phyloP scores from a whole-genome alignment of 805 yeast species.

The Candida boidinii region DNA sequence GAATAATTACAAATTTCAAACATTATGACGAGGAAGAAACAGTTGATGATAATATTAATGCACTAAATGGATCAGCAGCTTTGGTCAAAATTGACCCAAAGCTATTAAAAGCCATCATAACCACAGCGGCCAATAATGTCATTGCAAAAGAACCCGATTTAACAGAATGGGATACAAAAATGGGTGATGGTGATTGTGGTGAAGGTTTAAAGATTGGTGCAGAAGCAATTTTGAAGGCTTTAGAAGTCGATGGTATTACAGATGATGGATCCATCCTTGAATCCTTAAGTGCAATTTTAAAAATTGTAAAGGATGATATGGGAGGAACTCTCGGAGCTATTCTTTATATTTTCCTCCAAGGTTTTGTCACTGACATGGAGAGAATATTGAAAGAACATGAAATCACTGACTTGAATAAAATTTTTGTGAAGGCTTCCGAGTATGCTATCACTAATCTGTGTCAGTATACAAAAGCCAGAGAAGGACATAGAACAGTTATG shows the following conservation, averaged over 20 bases:
- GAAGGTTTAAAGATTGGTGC: slow-evolving; percentile 28
- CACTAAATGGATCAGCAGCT: background rate
- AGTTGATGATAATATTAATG: background rate
- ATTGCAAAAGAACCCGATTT: slow-evolving; percentile 26
- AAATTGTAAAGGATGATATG: slow-evolving; percentile 26
- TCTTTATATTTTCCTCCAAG: slow-evolving; percentile 23
- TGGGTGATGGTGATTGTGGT: slow-evolving; percentile 39
- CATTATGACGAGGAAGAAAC: slow-evolving; percentile 17
- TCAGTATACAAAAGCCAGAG: slow-evolving; percentile 27
- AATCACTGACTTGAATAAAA: slow-evolving; percentile 2
- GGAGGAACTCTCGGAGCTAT: slow-evolving; percentile 33
- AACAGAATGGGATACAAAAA: slow-evolving; percentile 32
- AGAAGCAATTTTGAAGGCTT: slow-evolving; percentile 17
- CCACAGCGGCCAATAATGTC: slow-evolving; percentile 21
- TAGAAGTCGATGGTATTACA: slow-evolving; percentile 16
- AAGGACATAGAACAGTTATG: slow-evolving; percentile 31
- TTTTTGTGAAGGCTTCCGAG: slow-evolving; percentile 16
- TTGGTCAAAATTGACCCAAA: slow-evolving; percentile 17
- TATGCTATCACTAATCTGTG: slow-evolving; percentile 22
- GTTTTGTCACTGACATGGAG: slow-evolving; percentile 17
- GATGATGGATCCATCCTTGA: slow-evolving; percentile 18
- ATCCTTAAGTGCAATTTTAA: slow-evolving; percentile 18
- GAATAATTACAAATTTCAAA: slow-evolving; percentile 20
- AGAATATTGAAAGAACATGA: slow-evolving; percentile 9
- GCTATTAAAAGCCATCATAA: slow-evolving; percentile 9